Base-by-base conservation (phyloP, 2,329 filamentous ascomycete species). In the Pezicula neosporulosa region DNA sequence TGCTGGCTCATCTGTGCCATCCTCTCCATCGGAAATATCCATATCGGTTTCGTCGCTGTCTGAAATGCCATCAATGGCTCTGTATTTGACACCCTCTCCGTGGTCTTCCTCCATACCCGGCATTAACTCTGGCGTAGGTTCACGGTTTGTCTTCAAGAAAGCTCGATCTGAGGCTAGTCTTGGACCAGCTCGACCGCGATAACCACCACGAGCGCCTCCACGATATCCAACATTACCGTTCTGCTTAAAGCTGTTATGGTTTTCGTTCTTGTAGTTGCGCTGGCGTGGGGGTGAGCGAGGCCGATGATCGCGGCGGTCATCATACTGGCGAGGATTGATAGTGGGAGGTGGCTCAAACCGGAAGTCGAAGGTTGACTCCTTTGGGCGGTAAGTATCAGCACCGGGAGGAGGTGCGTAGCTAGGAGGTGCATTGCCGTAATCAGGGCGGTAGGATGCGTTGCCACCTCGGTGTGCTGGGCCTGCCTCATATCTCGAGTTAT, bases 31-130 rank as follows among this genome's bases (percentile, higher is more conserved):
- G 0, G 82, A 85, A 6, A 84, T 79, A 42, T 85, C 82, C 82
- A 86, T 86, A 2, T 77, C 82, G 13, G 61, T 57, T 56, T 81
- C 74, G 64, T 86, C 82, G 45, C 82, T 83, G 56, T 86, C 82
- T 0, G 82, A 84, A 24, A 86, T 67, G 15, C 84, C 77, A 33
- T 82, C 78, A 5, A 83, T 46, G 35, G 77, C 65, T 47, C 76
- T 73, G 60, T 79, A 86, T 42, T 77, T 83, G 12, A 74, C 73
- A 45, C 50, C 57, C 27, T 52, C 42, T n/a, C 47, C 51, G 42
- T 56, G 49, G 18, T 63, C 62, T 47, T 62, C 64, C 36, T 64
- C 61, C 60, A 68, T 67, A 37, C 64, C 64, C 21, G 60, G 53
- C 64, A 68, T 66, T 15, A 66, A 53, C 35, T 68, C 65, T 45